phyloP scores from a whole-genome alignment of 169 alveolate genomes.

The Plasmodium fragile region DNA sequence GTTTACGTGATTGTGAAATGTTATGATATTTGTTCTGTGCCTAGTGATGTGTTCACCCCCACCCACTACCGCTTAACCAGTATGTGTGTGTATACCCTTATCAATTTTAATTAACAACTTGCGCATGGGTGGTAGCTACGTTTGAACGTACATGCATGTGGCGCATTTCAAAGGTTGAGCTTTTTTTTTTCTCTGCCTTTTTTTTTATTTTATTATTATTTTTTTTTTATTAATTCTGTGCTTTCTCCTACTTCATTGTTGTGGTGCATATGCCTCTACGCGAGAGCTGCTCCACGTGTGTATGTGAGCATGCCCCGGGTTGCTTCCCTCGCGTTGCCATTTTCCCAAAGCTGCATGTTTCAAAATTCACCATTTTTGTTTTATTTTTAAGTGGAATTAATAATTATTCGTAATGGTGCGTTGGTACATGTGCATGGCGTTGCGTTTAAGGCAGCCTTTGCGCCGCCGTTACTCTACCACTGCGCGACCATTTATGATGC shows the following conservation, averaged over 20 bases:
- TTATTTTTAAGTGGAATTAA: conserved; percentile 53
- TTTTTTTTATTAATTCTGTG: conserved; percentile 6
- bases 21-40: conserved; percentile 23
- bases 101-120: conserved; percentile 24
- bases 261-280: neutral
- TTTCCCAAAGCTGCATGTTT: neutral
- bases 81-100: conserved; percentile 18
- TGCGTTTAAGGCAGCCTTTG: neutral
- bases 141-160: neutral
- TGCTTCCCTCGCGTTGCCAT: neutral
- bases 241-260: neutral
- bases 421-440: conserved; percentile 10
- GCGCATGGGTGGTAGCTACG: neutral
- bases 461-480: neutral
- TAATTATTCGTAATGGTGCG: conserved; percentile 21
- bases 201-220: neutral
- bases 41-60: neutral
- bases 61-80: neutral
- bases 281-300: neutral
- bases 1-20: conserved; percentile 1
- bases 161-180: neutral
- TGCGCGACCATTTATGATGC: conserved; percentile 4
- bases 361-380: conserved; percentile 31
- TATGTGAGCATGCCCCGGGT: neutral
- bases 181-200: neutral